phyloP scores from a whole-genome alignment of 371 early-diverging fungal genomes.

The Zychaea mexicana region DNA sequence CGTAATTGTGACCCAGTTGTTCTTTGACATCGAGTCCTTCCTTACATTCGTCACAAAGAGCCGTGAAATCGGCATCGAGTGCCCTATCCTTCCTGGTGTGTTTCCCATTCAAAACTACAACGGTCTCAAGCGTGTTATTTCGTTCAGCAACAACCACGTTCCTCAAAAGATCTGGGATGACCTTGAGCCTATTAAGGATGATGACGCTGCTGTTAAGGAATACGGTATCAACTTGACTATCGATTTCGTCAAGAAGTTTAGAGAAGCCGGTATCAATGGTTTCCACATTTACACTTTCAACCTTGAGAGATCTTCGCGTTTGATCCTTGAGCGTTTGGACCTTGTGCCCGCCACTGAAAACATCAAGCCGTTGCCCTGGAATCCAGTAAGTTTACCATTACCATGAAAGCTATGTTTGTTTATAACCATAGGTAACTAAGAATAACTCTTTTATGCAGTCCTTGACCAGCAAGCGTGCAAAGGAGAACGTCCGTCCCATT shows the following conservation, averaged over 20 bases:
- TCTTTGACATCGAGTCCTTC: constrained; percentile 89
- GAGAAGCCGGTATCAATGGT: constrained; percentile 69
- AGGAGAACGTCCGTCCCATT: constrained; percentile 96
- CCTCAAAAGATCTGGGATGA: constrained; percentile 82
- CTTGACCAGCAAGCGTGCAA: constrained; percentile 79
- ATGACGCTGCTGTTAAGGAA: constrained; percentile 93
- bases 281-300: constrained; percentile 92
- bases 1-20: constrained; percentile 91
- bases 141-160: constrained; percentile 84
- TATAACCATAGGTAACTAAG: too few relatives aligned
- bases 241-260: constrained; percentile 76
- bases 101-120: constrained; percentile 94
- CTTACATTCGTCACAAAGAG: constrained; percentile 78
- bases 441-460: not conserved
- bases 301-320: constrained; percentile 82
- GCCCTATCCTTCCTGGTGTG: constrained; percentile 93
- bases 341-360: constrained; percentile 79
- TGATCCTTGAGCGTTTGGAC: constrained; percentile 81
- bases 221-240: constrained; percentile 88
- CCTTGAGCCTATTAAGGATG: constrained; percentile 94
- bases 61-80: constrained; percentile 76
- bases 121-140: constrained; percentile 84
- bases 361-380: constrained; percentile 93
- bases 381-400: constrained; percentile 60
- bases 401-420: not conserved